These are phyloP conservation scores for Xylaria hypoxylon DNA, from an alignment of 2,329 filamentous ascomycete species.

Conservation along the genomic window DNA sequence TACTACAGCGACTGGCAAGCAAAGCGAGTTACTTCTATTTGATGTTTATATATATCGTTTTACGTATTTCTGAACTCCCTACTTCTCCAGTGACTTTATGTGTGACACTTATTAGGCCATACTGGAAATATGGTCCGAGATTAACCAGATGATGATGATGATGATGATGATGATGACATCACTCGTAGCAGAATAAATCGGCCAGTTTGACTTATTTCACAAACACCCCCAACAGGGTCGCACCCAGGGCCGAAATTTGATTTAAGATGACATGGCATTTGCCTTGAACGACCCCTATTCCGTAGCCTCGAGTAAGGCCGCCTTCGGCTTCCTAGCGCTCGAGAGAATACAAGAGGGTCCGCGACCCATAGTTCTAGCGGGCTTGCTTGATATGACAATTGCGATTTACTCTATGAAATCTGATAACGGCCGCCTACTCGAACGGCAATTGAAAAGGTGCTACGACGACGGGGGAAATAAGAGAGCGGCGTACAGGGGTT, in stretches of 20 bases:
- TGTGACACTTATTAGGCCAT: not conserved
- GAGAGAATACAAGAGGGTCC: too few species aligned
- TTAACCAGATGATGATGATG: not conserved
- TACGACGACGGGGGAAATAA: too few species aligned
- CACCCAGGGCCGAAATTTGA: not conserved
- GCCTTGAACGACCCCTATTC: too few species aligned
- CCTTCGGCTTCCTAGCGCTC: too few species aligned
- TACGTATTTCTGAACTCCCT: not conserved
- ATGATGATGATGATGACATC: not conserved
- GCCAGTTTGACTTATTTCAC: not conserved
- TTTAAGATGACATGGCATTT: not conserved
- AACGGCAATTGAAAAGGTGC: too few species aligned
- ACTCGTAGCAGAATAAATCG: not conserved
- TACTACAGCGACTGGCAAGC: conserved; percentile 4
- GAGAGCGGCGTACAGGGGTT: too few species aligned
- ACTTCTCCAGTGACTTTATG: not conserved
- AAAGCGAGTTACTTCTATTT: conserved; percentile 22
- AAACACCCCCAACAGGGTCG: not conserved
- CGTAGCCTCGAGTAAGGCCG: too few species aligned
- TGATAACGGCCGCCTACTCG: too few species aligned
- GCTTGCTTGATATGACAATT: too few species aligned
- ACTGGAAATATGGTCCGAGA: not conserved
- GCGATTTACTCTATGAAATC: too few species aligned
- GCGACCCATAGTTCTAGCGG: too few species aligned
- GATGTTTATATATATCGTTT: not conserved